Evolutionary conservation across 2,329 filamentous ascomycete genomes (phyloP).

Genomic region (Dactylella cylindrospora): DNA sequence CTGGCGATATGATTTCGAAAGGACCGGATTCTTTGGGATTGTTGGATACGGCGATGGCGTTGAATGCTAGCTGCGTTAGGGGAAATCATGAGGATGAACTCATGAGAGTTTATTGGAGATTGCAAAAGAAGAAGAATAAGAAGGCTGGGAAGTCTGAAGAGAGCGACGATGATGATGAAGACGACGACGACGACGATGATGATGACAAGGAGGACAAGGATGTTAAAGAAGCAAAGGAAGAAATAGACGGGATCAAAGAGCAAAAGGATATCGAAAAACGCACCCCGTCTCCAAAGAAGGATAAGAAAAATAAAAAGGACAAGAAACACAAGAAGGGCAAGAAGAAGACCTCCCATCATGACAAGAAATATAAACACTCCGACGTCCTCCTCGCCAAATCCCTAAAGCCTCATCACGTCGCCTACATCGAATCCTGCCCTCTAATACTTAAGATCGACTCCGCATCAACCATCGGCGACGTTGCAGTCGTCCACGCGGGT

Average conservation of each 20-base stretch:
- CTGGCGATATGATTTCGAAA: constrained; percentile 80
- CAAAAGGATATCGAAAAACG: not conserved
- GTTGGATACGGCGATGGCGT: constrained; percentile 69
- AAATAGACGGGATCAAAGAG: constrained; percentile 14
- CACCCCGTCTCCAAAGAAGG: not conserved
- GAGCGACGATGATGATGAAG: constrained; percentile 48
- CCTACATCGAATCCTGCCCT: constrained; percentile 71
- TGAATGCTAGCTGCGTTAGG: constrained; percentile 77
- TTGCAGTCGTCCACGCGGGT: constrained; percentile 82
- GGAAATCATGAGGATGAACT: constrained; percentile 92
- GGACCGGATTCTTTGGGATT: constrained; percentile 80
- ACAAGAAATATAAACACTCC: constrained; percentile 53
- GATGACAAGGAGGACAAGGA: constrained; percentile 17
- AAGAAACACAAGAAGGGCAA: constrained; percentile 16
- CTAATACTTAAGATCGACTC: constrained; percentile 74
- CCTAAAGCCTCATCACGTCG: constrained; percentile 62
- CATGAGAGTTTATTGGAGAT: constrained; percentile 63
- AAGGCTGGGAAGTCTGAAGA: constrained; percentile 8
- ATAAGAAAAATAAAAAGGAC: constrained; percentile 24
- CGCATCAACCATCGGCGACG: constrained; percentile 62
- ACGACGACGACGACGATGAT: constrained; percentile 43
- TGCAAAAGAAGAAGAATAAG: constrained; percentile 31
- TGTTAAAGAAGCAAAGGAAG: constrained; percentile 17
- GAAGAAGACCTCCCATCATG: constrained; percentile 47
- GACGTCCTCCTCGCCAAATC: constrained; percentile 59